These are phyloP conservation scores for Rhodofomes roseus DNA, from an alignment of 1,284 basidiomycete genomes.

Conservation along the genomic window DNA sequence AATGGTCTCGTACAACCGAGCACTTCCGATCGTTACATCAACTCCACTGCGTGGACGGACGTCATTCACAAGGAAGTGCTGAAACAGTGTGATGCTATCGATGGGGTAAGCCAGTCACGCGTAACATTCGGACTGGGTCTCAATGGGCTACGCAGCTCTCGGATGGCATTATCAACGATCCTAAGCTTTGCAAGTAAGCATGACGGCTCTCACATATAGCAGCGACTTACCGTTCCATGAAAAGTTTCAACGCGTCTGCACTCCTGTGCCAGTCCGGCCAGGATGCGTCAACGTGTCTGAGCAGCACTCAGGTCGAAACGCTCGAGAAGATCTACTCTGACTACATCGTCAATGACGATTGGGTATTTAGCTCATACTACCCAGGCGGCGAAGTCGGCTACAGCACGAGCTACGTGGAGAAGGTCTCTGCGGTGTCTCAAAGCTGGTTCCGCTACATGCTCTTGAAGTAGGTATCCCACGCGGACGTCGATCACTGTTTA, in stretches of 20 bases:
- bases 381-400: constrained; percentile 23
- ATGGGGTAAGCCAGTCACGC: constrained; percentile 22
- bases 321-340: constrained; percentile 28
- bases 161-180: constrained; percentile 33
- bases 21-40: constrained; percentile 20
- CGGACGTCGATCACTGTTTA: background rate
- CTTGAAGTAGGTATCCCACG: constrained; percentile 12
- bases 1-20: constrained; percentile 19
- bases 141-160: constrained; percentile 10
- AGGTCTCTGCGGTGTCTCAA: constrained; percentile 6
- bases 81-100: constrained; percentile 28
- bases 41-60: constrained; percentile 18
- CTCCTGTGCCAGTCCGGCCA: constrained; percentile 25
- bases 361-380: constrained; percentile 17
- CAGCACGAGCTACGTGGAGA: constrained; percentile 3
- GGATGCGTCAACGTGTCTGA: constrained; percentile 27
- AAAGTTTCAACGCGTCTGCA: constrained; percentile 25
- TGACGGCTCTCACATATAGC: too few species aligned
- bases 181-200: constrained; percentile 26
- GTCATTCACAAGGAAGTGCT: constrained; percentile 25
- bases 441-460: constrained; percentile 19
- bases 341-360: constrained; percentile 24
- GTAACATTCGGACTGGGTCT: background rate
- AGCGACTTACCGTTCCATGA: background rate
- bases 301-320: constrained; percentile 27